A percentile compares a stretch with the other conserved stretches of the same genome.
phyloP scores from a whole-genome alignment of 1,284 basidiomycete species.

The Termitomyces sp. region DNA sequence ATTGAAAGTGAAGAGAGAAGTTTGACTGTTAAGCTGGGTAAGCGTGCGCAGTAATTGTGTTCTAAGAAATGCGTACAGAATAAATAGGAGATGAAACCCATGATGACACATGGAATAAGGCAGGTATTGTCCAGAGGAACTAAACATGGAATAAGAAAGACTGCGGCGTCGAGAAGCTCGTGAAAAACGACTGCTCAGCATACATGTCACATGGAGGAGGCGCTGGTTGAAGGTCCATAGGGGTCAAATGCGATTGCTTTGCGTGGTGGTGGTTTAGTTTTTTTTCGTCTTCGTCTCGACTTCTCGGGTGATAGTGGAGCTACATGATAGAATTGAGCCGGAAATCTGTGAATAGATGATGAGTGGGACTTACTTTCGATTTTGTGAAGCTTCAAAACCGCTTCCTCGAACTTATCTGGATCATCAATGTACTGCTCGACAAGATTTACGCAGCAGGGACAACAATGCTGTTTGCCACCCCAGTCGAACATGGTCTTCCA shows the following conservation, averaged over 20 bases:
- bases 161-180: neutral
- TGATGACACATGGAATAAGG: neutral
- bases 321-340: neutral
- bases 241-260: slow-evolving; percentile 13
- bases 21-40: neutral
- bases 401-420: slow-evolving; percentile 9
- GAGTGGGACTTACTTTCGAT: neutral
- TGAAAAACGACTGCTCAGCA: neutral
- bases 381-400: neutral
- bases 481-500: slow-evolving; percentile 15
- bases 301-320: slow-evolving; percentile 2
- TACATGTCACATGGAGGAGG: slow-evolving; percentile 8
- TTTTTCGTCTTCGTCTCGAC: slow-evolving; percentile 7
- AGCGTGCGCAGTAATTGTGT: neutral
- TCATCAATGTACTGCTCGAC: slow-evolving; percentile 14
- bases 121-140: neutral
- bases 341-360: neutral
- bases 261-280: neutral
- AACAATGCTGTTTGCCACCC: slow-evolving; percentile 12
- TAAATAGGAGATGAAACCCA: neutral
- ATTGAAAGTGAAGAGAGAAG: neutral
- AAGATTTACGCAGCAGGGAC: slow-evolving; percentile 16
- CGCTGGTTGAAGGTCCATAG: slow-evolving; percentile 17
- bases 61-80: neutral
- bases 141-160: neutral